Evolutionary conservation across 352 stramenopile species (phyloP).

Genomic region (Phytophthora chlamydospora): DNA sequence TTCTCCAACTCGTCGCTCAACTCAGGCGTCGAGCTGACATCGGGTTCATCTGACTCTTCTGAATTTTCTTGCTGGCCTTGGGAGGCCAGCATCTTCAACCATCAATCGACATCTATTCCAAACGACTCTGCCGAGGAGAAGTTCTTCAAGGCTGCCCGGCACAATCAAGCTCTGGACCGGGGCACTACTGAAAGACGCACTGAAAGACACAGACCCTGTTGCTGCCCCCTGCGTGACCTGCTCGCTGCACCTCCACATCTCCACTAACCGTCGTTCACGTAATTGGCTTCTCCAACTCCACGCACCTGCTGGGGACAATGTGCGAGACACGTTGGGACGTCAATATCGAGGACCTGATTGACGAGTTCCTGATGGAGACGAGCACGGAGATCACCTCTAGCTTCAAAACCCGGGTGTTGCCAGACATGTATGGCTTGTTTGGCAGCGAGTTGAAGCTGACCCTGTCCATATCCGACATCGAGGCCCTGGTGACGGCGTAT

Average conservation of each 20-base stretch:
- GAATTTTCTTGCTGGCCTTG: slow-evolving; percentile 7
- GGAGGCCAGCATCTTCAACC: slow-evolving; percentile 10
- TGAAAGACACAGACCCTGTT: slow-evolving; percentile 3
- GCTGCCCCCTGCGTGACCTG: slow-evolving; percentile 5
- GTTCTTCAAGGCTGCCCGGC: slow-evolving; percentile 6
- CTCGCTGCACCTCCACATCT: slow-evolving; percentile 6
- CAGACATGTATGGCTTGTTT: slow-evolving; percentile 16
- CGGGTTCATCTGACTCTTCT: slow-evolving; percentile 11
- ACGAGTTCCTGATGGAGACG: slow-evolving; percentile 21
- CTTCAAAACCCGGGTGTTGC: slow-evolving; percentile 21
- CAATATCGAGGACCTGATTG: slow-evolving; percentile 9
- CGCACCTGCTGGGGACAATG: slow-evolving; percentile 17
- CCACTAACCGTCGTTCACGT: slow-evolving; percentile 5
- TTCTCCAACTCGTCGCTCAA: slow-evolving; percentile 1
- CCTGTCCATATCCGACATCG: slow-evolving; percentile 8
- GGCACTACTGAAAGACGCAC: too few species aligned
- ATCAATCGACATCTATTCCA: slow-evolving; percentile 7
- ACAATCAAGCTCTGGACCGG: slow-evolving; percentile 10
- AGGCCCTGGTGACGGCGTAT: slow-evolving; percentile 5
- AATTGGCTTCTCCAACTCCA: slow-evolving; percentile 8
- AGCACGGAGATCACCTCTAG: slow-evolving; percentile 8
- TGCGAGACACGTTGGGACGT: slow-evolving; percentile 15
- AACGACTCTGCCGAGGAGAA: slow-evolving; percentile 12
- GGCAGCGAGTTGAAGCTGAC: slow-evolving; percentile 6
- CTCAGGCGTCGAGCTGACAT: background rate